Evolutionary conservation across 2,329 filamentous ascomycete genomes (phyloP).

Genomic region (Nakataea oryzae): DNA sequence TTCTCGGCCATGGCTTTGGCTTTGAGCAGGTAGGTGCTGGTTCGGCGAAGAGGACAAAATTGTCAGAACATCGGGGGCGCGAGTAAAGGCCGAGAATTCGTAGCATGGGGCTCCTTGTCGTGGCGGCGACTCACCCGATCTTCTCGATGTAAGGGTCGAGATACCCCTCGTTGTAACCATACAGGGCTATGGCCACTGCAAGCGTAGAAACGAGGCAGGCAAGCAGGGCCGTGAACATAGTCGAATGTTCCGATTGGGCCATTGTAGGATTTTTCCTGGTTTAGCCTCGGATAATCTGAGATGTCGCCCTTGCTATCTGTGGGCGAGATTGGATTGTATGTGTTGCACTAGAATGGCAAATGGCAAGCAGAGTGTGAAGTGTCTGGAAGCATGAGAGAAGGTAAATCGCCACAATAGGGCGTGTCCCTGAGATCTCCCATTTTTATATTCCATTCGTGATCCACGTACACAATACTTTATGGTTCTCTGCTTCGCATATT

Average conservation of each 20-base stretch:
- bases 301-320: background rate
- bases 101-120: background rate
- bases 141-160: conserved; percentile 26
- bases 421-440: background rate
- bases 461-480: background rate
- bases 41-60: background rate
- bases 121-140: conserved; percentile 14
- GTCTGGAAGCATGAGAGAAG: too few species aligned
- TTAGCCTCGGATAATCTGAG: too few species aligned
- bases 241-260: background rate
- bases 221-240: conserved; percentile 8
- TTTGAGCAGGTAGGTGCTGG: conserved; percentile 23
- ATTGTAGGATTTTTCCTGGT: too few species aligned
- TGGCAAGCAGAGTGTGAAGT: too few species aligned
- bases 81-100: background rate
- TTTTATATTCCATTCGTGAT: background rate
- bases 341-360: too few species aligned
- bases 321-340: too few species aligned
- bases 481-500: too few species aligned
- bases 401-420: background rate
- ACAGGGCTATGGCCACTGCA: conserved; percentile 18
- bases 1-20: conserved; percentile 28
- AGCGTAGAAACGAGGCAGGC: conserved; percentile 16
- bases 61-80: background rate
- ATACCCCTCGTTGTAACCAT: conserved; percentile 25